Conservation (phyloP, 176 grass and related monocot genomes). For the Alopecurus myosuroides region DNA sequence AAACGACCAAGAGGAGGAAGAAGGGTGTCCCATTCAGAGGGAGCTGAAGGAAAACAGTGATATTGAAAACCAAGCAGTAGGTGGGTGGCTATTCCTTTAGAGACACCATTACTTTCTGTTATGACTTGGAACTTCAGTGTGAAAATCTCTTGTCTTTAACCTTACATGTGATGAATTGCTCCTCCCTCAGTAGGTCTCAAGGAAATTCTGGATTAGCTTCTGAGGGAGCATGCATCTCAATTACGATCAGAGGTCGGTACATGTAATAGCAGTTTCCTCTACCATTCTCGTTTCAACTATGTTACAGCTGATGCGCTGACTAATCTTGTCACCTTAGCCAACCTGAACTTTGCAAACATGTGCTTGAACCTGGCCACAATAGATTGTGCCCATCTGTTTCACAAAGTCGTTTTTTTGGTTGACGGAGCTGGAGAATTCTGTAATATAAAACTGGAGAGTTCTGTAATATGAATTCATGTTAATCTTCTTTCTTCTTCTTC, state of each 20-base stretch:
- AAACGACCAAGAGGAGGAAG: no score
- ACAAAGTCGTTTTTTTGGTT: background rate
- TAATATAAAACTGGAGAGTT: no score
- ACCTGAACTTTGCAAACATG: background rate
- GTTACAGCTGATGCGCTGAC: background rate
- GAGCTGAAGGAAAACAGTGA: constrained; percentile 42
- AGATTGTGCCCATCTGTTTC: background rate
- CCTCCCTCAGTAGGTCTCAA: constrained; percentile 37
- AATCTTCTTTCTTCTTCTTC: background rate
- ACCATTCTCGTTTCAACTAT: background rate
- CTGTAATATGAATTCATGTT: background rate
- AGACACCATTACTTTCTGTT: background rate
- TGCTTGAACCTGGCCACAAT: background rate
- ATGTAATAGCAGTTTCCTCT: background rate
- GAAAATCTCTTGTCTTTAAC: background rate
- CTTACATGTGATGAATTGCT: background rate
- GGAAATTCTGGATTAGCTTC: constrained; percentile 41
- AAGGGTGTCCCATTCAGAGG: constrained; percentile 39
- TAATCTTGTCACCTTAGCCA: background rate
- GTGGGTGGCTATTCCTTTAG: constrained; percentile 16
- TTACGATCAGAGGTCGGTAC: constrained; percentile 45
- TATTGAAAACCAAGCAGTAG: constrained; percentile 48
- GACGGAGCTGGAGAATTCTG: background rate
- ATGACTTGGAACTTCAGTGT: background rate
- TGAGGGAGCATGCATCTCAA: constrained; percentile 46